Base-by-base conservation (phyloP, 2,329 filamentous ascomycete species). In the Ophiocordyceps unilateralis region DNA sequence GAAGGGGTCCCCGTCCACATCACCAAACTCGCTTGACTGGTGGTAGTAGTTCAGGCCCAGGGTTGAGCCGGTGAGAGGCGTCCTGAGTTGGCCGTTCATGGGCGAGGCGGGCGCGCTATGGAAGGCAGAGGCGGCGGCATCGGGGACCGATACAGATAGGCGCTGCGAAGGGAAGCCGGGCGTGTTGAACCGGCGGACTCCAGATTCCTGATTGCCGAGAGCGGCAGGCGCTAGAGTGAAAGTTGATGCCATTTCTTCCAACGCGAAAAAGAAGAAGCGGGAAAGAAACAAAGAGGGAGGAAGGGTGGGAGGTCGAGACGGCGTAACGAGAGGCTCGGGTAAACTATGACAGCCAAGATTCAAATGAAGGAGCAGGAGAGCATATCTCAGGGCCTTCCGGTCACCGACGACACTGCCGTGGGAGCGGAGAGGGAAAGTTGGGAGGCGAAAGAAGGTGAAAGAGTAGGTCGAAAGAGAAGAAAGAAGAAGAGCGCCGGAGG, bases 21-120 rank as follows among this genome's bases (percentile, higher is more conserved):
- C 71, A 50, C 67, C 63, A 47, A 61, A 64, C 48, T 72, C 67
- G 56, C 69, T 72, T 4, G 66, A 54, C 48, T 68, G 68, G 48
- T 69, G 72, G 15, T 34, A 34, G 48, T 68, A 59, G 47, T 66
- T 68, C 38, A 64, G 53, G 21, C 60, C 64, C 3, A 66, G 66
- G 41, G 64, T 56, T 14, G 70, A 72, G 46, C 68, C 70, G 48
- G 37, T 17, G n/a, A 65, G 65, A 11, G 71, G 70, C 1, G 70
- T 73, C 44, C 67, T 58, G 42, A 57, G 51, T 38, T 58, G 54
- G 41, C 58, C 52, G 32, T 47, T 41, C 32, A 53, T 44, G 12
- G 58, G 55, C 4, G 55, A 60, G 20, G 56, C 46, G 8, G 53
- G 54, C 23, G 57, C 55, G 42, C 51, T 54, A 11, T 56, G 50